Evolutionary conservation across 768 basidiomycete species (phyloP).

Genomic region (Xerocomus spinulosus): DNA sequence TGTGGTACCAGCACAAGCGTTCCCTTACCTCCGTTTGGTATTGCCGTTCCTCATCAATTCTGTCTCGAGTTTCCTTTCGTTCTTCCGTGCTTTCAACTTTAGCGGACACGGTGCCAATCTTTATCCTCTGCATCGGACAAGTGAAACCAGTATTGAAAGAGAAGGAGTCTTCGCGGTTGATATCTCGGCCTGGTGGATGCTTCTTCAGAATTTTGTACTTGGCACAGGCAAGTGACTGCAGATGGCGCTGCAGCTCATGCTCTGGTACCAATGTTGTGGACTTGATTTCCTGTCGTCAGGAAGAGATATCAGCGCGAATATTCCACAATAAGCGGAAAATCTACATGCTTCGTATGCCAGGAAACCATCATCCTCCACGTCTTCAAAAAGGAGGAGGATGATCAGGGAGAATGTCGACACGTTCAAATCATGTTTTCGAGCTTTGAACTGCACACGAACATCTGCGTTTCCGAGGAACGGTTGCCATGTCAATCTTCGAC

Average conservation of each 20-base stretch:
- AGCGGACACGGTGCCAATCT: conserved; percentile 84
- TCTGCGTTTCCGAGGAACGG: conserved; percentile 87
- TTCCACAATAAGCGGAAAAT: neutral
- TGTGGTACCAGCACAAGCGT: neutral
- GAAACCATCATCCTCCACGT: conserved; percentile 58
- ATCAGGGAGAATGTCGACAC: conserved; percentile 87
- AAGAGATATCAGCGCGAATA: neutral
- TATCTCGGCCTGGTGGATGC: conserved; percentile 81
- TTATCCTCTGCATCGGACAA: conserved; percentile 81
- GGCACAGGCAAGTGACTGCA: conserved; percentile 94
- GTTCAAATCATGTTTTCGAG: conserved; percentile 81
- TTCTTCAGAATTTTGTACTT: conserved; percentile 93
- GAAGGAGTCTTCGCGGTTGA: conserved; percentile 73
- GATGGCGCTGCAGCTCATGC: conserved; percentile 78
- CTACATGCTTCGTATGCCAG: conserved; percentile 69
- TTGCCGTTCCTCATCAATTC: conserved; percentile 87
- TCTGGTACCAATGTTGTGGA: conserved; percentile 70
- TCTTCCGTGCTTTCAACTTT: conserved; percentile 86
- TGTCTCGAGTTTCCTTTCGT: conserved; percentile 82
- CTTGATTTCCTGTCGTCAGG: conserved; percentile 70
- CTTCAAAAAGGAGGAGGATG: conserved; percentile 84
- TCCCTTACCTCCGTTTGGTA: conserved; percentile 79
- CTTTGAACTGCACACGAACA: conserved; percentile 76
- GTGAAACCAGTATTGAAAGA: conserved; percentile 85
- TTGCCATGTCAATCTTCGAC: conserved; percentile 90